Evolutionary conservation across 768 basidiomycete genomes (phyloP), one percentile per base, ranked within the genome.

Genomic region (Scleroderma bovista): DNA sequence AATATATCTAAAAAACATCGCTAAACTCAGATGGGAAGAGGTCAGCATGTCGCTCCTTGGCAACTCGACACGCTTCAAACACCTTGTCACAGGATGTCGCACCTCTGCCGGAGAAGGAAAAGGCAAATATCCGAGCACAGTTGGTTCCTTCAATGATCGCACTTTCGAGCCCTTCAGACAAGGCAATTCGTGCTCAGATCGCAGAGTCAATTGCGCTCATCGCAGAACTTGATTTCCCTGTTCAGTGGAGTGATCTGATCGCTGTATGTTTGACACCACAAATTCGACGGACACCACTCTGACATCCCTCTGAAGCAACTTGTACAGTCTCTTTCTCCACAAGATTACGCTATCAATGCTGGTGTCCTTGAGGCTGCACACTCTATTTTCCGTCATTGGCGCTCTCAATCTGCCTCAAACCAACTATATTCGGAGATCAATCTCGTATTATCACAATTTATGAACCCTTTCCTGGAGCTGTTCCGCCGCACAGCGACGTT

Each of bases 341-440:
- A 84, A 3, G 83, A 95, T 58, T 94, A 91, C 62, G 83, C 84
- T 51, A 66, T 89, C 55, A 98, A 96, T 66, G 74, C 94, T 20
- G 90, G 88, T 43, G 89, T 99, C 9, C 77, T 99, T 39, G 82
- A 96, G 62, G 93, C 93, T 0, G 93, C 93, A 0, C 96, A 97
- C 65, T 94, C 92, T 34, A 97, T 99, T 60, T 98, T 97, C 72
- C 79, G 75, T 38, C 86, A 85, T 42, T 99, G 95, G 95, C 82
- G 95, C 39, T 83, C 91, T 2, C 88, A 87, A 59, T 88, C 93
- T 55, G 83, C 93, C 51, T 87, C 89, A 12, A 87, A 99, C 68
- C 67, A 77, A 36, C 82, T 99, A 41, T 98, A 84, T 73, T 76
- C 83, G 3, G 88, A 87, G 60, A 97, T 99, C 75, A 96, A 95